These are phyloP conservation scores for Phanerochaete sordida DNA, from an alignment of 768 basidiomycete genomes.

Conservation along the genomic window DNA sequence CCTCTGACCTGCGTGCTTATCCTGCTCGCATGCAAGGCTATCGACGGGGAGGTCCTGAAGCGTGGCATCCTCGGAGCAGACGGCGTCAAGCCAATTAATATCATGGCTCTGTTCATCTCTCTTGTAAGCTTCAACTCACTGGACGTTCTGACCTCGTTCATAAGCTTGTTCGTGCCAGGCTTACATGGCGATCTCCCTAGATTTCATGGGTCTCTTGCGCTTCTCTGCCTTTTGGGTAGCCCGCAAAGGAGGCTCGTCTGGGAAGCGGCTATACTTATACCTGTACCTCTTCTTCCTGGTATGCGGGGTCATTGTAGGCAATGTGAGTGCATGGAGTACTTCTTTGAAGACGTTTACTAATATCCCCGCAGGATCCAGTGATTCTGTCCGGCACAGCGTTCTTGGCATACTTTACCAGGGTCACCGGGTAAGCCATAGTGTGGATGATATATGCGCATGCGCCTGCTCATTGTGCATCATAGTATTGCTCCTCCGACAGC, in stretches of 20 bases:
- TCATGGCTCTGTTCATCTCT: slow-evolving; percentile 89
- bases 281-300: slow-evolving; percentile 82
- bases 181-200: slow-evolving; percentile 90
- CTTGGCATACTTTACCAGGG: slow-evolving; percentile 81
- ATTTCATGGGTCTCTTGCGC: slow-evolving; percentile 82
- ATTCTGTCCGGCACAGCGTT: slow-evolving; percentile 91
- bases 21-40: slow-evolving; percentile 25
- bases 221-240: slow-evolving; percentile 89
- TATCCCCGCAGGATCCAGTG: slow-evolving; percentile 63
- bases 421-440: slow-evolving; percentile 36
- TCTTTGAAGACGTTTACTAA: not conserved
- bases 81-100: slow-evolving; percentile 86
- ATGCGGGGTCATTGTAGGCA: slow-evolving; percentile 80
- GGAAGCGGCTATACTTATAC: slow-evolving; percentile 70
- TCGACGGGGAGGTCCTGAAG: slow-evolving; percentile 45
- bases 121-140: slow-evolving; percentile 37
- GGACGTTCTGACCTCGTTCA: not conserved
- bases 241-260: slow-evolving; percentile 63
- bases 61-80: slow-evolving; percentile 78
- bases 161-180: slow-evolving; percentile 29
- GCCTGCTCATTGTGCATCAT: not conserved
- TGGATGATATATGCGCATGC: not conserved
- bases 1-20: slow-evolving; percentile 28
- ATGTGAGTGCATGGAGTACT: slow-evolving; percentile 32
- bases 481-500: slow-evolving; percentile 43